Evolutionary conservation across 768 basidiomycete species (phyloP), one percentile per base, ranked within the genome.

Genomic region (Antrodiella citrinella): DNA sequence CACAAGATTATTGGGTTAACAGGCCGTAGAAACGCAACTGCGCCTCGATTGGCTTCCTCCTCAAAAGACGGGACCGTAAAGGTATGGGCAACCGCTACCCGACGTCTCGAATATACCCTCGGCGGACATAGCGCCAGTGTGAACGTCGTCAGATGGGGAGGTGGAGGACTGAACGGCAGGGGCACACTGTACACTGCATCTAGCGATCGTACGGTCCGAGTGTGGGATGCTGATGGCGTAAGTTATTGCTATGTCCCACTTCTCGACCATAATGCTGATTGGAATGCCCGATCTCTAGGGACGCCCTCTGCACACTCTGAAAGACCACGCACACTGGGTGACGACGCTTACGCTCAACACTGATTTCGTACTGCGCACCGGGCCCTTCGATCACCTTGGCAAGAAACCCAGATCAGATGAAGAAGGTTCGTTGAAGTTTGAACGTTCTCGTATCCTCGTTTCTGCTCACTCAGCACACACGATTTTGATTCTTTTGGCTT

Each of bases 301-400:
- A 0, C 86, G 81, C 65, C 79, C 82, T 22, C 71, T 97, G 30
- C 78, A 94, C 59, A 83, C 84, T 0, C 70, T 98, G 22, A 92
- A 90, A 65, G 93, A 97, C 54, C 95, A 99, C 59, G 96, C 93
- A 0, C 96, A 99, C 61, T 98, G 94, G 95, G 96, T 99, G 5
- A 99, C 94, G 18, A 98, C 94, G 0, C 80, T 99, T 41, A 84
- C 96, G 3, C 74, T 97, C 49, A 95, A 93, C 66, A 94, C 94
- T 9, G 95, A 99, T 63, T 96, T 94, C 60, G 81, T 95, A 22
- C 75, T 96, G 3, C 84, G 94, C 20, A 97, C 95, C 0, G 95
- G 95, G 0, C 93, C 95, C 0, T 98, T 88, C 59, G 93, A 97
- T 64, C 90, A 96, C 57, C 86, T 76, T 1, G 80, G 78, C 41